Conservation (phyloP, 495 filamentous ascomycete genomes). For the Talaromyces thailandensis region DNA sequence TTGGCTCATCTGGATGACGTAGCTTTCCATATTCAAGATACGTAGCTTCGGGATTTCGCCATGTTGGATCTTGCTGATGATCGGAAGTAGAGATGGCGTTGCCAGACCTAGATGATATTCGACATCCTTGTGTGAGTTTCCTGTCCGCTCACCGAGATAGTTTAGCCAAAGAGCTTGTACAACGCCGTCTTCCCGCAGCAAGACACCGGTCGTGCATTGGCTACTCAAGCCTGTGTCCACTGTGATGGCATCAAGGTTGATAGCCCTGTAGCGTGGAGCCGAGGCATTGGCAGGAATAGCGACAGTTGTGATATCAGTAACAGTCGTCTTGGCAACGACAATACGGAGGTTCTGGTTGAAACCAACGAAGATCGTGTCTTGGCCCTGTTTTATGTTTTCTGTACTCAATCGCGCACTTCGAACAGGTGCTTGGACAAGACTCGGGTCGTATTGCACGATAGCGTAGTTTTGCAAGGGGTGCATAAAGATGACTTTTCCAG, state of each 20-base stretch:
- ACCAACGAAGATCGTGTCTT: constrained; percentile 89
- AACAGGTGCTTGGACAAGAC: constrained; percentile 85
- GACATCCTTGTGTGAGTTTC: constrained; percentile 73
- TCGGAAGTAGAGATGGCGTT: constrained; percentile 78
- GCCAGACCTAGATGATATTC: constrained; percentile 95
- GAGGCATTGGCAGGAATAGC: constrained; percentile 88
- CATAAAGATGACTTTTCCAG: constrained; percentile 90
- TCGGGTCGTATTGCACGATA: constrained; percentile 90
- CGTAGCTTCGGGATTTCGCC: constrained; percentile 70
- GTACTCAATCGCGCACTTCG: constrained; percentile 76
- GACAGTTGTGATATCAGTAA: constrained; percentile 96
- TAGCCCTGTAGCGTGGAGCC: constrained; percentile 88
- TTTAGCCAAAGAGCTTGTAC: constrained; percentile 95
- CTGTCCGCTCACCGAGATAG: constrained; percentile 82
- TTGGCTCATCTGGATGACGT: constrained; percentile 93
- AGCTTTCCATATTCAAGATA: constrained; percentile 89
- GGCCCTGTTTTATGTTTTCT: constrained; percentile 76
- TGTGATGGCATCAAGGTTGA: constrained; percentile 95
- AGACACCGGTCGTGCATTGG: constrained; percentile 91
- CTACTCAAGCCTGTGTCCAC: constrained; percentile 86
- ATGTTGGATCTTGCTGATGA: constrained; percentile 73
- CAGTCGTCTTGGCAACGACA: constrained; percentile 85
- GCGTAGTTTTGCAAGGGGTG: constrained; percentile 98
- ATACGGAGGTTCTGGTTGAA: constrained; percentile 94
- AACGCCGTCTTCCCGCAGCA: constrained; percentile 80